Percentiles rank a stretch among this genome's conserved stretches.
Conservation (phyloP, 2,329 filamentous ascomycete species). For the Sporothrix humicola region DNA sequence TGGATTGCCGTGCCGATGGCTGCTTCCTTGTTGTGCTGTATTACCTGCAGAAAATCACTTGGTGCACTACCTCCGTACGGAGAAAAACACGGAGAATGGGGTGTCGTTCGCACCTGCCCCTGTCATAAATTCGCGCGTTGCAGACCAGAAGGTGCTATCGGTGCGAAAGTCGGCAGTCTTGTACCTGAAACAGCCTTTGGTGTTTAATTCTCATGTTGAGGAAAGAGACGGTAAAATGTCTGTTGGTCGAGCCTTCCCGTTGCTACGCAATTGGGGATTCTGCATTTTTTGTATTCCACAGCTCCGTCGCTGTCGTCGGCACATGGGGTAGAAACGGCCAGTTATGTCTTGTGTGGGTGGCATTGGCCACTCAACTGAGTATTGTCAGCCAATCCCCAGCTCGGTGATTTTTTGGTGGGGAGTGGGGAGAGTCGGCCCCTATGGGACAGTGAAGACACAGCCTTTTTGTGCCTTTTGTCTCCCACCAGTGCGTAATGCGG, state of each 20-base stretch:
- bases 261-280: not conserved
- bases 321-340: constrained; percentile 23
- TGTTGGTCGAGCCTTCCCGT: not conserved
- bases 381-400: constrained; percentile 10
- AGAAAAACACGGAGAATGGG: no score
- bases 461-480: not conserved
- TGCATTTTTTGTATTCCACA: constrained; percentile 19
- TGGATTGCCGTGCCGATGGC: constrained; percentile 20
- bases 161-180: constrained; percentile 17
- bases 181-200: not conserved
- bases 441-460: not conserved
- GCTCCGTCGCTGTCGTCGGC: constrained; percentile 18
- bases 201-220: no score
- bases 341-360: no score
- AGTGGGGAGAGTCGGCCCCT: constrained; percentile 11
- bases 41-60: not conserved
- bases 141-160: constrained; percentile 19
- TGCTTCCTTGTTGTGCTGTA: not conserved
- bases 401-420: constrained; percentile 25
- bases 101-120: not conserved
- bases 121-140: not conserved
- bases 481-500: not conserved
- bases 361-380: no score
- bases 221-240: no score
- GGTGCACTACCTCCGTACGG: not conserved